These are phyloP conservation scores for Geoglossum glabrum DNA, from an alignment of 495 filamentous ascomycete species.

Conservation along the genomic window DNA sequence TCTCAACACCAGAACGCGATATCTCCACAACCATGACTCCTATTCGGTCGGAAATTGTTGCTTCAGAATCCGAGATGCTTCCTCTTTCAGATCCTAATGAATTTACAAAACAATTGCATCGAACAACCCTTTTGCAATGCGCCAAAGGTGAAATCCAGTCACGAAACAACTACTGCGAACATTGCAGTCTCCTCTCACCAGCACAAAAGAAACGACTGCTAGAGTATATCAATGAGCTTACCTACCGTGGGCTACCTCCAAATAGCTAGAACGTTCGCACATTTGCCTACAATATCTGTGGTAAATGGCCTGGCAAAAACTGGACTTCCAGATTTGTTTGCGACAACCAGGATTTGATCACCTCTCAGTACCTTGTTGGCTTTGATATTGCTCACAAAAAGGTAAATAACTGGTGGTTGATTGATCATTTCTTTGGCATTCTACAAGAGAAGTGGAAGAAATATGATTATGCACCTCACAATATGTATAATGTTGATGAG, in stretches of 20 bases:
- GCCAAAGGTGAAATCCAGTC: no score
- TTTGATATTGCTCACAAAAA: background rate
- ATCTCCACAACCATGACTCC: no score
- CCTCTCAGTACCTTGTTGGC: background rate
- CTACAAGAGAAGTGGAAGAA: background rate
- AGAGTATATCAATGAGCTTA: background rate
- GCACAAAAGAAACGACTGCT: background rate
- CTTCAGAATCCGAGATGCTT: no score
- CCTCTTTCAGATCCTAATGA: no score
- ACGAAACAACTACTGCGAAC: no score
- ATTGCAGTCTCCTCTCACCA: background rate
- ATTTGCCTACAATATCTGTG: background rate
- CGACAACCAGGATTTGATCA: background rate
- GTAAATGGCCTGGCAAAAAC: background rate
- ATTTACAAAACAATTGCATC: no score
- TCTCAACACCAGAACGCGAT: no score
- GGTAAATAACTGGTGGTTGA: background rate
- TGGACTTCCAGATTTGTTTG: background rate
- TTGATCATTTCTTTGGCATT: background rate
- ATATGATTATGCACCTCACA: conserved; percentile 6
- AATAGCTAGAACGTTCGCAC: background rate
- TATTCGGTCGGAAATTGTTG: no score
- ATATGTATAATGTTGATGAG: conserved; percentile 14
- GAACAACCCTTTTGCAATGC: no score
- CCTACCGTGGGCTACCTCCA: background rate